Base-by-base conservation (phyloP, 495 filamentous ascomycete species). In the Penicillium egyptiacum region DNA sequence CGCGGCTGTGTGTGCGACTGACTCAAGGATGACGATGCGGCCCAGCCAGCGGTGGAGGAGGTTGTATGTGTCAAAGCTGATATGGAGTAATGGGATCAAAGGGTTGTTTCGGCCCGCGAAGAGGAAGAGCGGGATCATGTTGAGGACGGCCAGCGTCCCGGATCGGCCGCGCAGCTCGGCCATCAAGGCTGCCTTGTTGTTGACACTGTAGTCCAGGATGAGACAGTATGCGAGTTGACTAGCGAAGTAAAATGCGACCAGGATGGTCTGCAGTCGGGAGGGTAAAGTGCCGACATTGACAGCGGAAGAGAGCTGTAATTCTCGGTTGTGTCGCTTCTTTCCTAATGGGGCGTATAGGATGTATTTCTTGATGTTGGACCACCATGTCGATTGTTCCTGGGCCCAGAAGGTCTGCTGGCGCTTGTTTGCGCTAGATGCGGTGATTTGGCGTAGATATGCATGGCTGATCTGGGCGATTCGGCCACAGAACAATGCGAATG, bases 31-130 rank as follows among this genome's bases (percentile, higher is more conserved):
- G 7, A 95, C 84, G 22, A 96, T 86, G 19, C 94, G 88, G 22
- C 93, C 94, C 53, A 98, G 86, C 93, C 94, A 98, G 37, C 94
- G 86, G 70, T 98, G 94, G 28, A 98, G 74, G 26, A 97, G 78
- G 70, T 97, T 98, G 80, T 91, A 97, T 0, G 92, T 96, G 75
- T 98, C 95, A 73, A 96, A 98, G 70, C 90, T 93, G 72, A 98
- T 85, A 26, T 84, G 85, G 61, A 96, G 78, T 14, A 96, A 70
- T 6, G 77, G 68, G 58, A 96, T 96, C n/a, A 97, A 75, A 16
- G 90, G 90, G 68, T 96, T 98, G 76, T 98, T 98, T 62, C 93
- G 86, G 20, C 91, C 86, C 16, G 92, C 93, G 56, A 97, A 83
- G 52, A 98, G 76, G 60, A 98, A 83, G 20, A 96, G 80, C 6